Base-by-base conservation (phyloP, 192 early-diverging fungal species). In the Backusella westeae region DNA sequence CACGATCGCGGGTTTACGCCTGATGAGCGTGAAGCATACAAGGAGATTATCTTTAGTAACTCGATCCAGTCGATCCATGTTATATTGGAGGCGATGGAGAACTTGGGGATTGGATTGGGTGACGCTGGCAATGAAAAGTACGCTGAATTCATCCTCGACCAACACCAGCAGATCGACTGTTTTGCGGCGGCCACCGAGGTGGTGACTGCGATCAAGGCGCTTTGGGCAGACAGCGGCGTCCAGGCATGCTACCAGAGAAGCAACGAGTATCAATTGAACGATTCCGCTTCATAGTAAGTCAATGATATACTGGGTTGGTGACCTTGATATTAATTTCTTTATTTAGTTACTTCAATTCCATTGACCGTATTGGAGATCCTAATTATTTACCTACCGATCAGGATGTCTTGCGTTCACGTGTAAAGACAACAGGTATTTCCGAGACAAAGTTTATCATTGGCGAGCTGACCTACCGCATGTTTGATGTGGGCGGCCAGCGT, bases 351-450 rank as follows among this genome's bases (percentile, higher is more conserved):
- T 97, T 99, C 85, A 90, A 91, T 76, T 88, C 95, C 68, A 91
- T 99, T 56, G 91, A 93, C 70, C 90, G 96, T 74, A 94, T 99
- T 53, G 94, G 92, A 41, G 87, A 88, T 34, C 87, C 90, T 34
- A 89, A 95, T 75, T 99, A 96, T 82, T 80, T 93, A 73, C 97
- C 97, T 29, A 96, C 88, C 63, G 97, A 97, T 74, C 93, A 94
- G 78, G 97, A 99, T 80, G 94, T 99, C 19, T 87, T 99, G 72
- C 87, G 93, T 29, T 93, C 97, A 26, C 94, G 97, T 71, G 93
- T 96, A 67, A 99, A 97, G 85, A 98, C 97, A 15, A 97, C 96
- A 19, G 96, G 96, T 73, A 99, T 99, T 78, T 95, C 95, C 19
- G 97, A 99, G 84, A 97, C 94, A 35, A 91, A 93, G 65, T 97